Percentiles rank a stretch among this genome's conserved stretches.
phyloP scores from a whole-genome alignment of 2,329 filamentous ascomycete species.

The Colletotrichum spinosum region DNA sequence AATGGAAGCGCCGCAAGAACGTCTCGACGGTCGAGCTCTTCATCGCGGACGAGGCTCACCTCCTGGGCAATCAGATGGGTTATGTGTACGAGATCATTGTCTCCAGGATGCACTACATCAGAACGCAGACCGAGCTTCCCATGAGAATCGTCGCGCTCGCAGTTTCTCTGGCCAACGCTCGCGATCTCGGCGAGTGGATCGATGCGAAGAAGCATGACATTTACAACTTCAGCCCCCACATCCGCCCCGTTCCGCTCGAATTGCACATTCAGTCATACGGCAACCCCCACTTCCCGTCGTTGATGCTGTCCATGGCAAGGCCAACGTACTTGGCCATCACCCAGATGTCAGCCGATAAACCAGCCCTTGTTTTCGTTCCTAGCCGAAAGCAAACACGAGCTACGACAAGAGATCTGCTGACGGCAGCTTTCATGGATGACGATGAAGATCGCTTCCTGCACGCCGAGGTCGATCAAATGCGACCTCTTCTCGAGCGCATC shows the following conservation, averaged over 20 bases:
- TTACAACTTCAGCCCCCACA: constrained; percentile 96
- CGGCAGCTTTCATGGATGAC: constrained; percentile 88
- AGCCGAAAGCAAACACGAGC: constrained; percentile 92
- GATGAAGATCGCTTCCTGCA: constrained; percentile 95
- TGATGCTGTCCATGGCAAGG: constrained; percentile 99
- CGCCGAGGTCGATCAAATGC: constrained; percentile 83
- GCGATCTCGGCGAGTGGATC: constrained; percentile 97
- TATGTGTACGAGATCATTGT: constrained; percentile 96
- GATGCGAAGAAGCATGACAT: constrained; percentile 98
- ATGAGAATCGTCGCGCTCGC: constrained; percentile 91
- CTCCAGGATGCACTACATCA: constrained; percentile 98
- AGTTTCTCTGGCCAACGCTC: constrained; percentile 91
- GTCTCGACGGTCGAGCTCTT: constrained; percentile 91
- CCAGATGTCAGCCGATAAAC: constrained; percentile 89
- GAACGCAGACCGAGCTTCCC: constrained; percentile 84
- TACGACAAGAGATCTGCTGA: constrained; percentile 87
- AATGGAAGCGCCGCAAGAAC: constrained; percentile 97
- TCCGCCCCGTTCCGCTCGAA: constrained; percentile 89
- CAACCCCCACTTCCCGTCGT: constrained; percentile 95
- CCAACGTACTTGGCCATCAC: constrained; percentile 91
- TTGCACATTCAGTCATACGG: constrained; percentile 95
- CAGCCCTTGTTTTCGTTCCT: constrained; percentile 91
- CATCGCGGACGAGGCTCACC: constrained; percentile 94
- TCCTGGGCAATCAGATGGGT: constrained; percentile 87
- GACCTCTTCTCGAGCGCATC: constrained; percentile 83